A percentile compares a stretch with the other conserved stretches of the same genome.
Conservation (phyloP, 163 green algal genomes). For the Volvox carteri region DNA sequence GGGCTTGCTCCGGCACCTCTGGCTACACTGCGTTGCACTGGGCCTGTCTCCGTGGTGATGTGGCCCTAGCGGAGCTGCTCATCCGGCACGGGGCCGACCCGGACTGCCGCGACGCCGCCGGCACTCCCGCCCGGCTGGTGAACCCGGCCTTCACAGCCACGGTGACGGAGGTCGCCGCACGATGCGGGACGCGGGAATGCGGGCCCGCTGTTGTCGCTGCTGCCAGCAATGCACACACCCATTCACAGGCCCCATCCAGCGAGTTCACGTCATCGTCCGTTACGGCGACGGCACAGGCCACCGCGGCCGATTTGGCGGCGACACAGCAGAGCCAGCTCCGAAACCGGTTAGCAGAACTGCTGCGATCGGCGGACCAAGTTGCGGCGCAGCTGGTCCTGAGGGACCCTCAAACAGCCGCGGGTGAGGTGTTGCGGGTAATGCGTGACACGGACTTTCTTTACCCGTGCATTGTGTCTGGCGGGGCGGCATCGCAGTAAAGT, state of each 20-base stretch:
- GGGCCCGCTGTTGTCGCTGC: neutral
- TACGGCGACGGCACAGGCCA: neutral
- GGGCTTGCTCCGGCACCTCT: neutral
- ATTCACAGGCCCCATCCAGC: neutral
- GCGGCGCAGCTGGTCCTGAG: neutral
- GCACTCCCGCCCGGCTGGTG: neutral
- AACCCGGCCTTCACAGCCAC: conserved; percentile 3
- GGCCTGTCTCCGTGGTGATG: conserved; percentile 27
- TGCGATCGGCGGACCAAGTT: neutral
- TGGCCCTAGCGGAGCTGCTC: conserved; percentile 26
- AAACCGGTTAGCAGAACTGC: neutral
- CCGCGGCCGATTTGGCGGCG: neutral
- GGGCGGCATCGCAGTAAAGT: neutral
- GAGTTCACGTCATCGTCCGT: neutral
- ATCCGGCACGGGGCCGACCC: conserved; percentile 37
- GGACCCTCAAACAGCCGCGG: neutral
- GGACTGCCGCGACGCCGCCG: neutral
- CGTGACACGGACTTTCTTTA: neutral
- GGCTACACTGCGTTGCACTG: conserved; percentile 34
- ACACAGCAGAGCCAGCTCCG: neutral
- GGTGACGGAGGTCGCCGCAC: neutral
- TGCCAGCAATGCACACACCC: neutral
- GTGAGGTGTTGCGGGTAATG: neutral
- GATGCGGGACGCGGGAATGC: neutral
- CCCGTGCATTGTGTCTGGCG: neutral